Conservation (phyloP, 2,329 filamentous ascomycete species). For the Beauveria sp. region DNA sequence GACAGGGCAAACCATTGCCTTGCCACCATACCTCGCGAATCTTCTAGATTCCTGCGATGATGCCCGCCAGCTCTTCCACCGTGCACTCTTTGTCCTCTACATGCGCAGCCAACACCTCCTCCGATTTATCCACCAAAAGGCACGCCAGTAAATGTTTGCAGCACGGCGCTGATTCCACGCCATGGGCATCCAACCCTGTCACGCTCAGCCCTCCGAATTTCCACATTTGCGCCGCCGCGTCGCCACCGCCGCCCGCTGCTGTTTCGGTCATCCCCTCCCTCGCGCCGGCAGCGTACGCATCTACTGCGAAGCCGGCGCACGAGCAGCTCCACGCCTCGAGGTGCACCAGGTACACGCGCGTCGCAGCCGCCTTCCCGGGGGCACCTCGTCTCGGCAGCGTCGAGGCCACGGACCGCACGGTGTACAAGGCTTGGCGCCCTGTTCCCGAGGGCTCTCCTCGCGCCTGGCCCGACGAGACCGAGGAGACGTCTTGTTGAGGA, state of each 20-base stretch:
- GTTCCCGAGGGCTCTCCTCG: background rate
- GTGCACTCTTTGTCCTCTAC: constrained; percentile 47
- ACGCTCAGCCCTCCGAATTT: constrained; percentile 43
- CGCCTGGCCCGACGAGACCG: constrained; percentile 13
- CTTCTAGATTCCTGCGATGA: constrained; percentile 40
- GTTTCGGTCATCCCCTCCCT: constrained; percentile 1
- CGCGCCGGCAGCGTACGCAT: constrained; percentile 46
- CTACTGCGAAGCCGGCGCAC: constrained; percentile 76
- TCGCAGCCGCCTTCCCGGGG: background rate
- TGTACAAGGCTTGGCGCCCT: constrained; percentile 1
- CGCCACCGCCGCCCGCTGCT: background rate
- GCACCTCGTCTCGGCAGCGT: constrained; percentile 18
- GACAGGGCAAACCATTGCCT: background rate
- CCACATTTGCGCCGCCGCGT: constrained; percentile 17
- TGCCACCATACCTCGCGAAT: background rate
- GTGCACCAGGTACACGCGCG: constrained; percentile 58
- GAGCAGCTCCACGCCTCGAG: constrained; percentile 78
- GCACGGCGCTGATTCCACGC: constrained; percentile 39
- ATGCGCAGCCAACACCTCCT: constrained; percentile 44
- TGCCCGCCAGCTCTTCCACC: constrained; percentile 64
- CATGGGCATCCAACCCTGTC: constrained; percentile 24
- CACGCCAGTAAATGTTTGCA: constrained; percentile 92
- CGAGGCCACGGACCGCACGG: constrained; percentile 14
- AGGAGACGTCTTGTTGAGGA: constrained; percentile 22
- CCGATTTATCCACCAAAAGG: constrained; percentile 62